Base-by-base conservation (phyloP, 164 flowering plant genomes). In the Platanus orientalis region DNA sequence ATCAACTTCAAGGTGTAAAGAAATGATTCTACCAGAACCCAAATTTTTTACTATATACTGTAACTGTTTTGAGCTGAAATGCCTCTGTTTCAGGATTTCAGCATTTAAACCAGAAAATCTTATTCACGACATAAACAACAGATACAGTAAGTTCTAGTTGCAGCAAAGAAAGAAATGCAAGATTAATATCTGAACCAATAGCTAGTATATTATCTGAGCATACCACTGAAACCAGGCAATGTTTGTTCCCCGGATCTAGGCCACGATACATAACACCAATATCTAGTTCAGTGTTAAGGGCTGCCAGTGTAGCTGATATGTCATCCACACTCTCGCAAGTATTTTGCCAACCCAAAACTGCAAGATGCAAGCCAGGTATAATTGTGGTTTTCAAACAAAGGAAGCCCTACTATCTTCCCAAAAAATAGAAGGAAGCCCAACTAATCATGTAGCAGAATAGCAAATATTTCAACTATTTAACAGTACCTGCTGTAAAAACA, bases 331-430 rank as follows among this genome's bases (percentile, higher is more conserved):
- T 81, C 73, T 95, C 99, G 66, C 86, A 76, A 27, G 96, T 92
- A 62, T 85, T 86, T 73, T 95, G 99, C 99, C 97, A 95, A 52
- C 99, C 99, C 57, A 95, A 67, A 77, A 95, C 99, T 95, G 84
- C 79, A 84, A 76, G 10, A 65, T 51, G 36, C 62, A 65, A 61
- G 61, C 30, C n/a, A 52, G 17, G 25, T 7, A 44, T 28, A 50
- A 14, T 51, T 23, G 10, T 11, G 5, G 21, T 49, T 21, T 32
- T 25, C 56, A 34, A 13, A 45, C 25, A 12, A 26, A 13, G 1
- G 14, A 28, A 61, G 14, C 19, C 54, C 13, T 0, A n/a, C n/a
- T n/a, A n/a, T n/a, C n/a, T n/a, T n/a, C n/a, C n/a, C n/a, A n/a
- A n/a, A n/a, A n/a, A n/a, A n/a, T n/a, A n/a, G n/a, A 26, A 13